Evolutionary conservation across 2,329 filamentous ascomycete species (phyloP), one percentile per base, ranked within the genome.

Genomic region (Talaromyces marneffei): DNA sequence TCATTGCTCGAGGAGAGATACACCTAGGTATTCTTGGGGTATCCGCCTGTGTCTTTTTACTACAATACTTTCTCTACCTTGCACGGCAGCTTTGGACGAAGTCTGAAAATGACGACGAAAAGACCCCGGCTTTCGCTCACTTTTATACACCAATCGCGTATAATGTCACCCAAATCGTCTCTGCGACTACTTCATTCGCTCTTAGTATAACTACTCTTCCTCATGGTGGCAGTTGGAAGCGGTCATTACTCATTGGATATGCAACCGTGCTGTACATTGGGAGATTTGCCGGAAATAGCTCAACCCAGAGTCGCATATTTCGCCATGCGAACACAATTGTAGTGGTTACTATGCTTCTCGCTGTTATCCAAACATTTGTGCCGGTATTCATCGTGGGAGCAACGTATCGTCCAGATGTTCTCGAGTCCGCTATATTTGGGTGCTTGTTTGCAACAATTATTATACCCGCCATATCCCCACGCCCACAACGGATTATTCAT

Each of bases 371-470:
- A 55, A 48, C 69, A 52, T 46, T 72, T 46, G 12, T 67, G 2
- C 70, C 71, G 1, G 57, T 71, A 42, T 50, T 58, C 2, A 70
- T 72, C 12, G 64, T 73, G 23, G 68, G 65, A 10, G 61, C 68
- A 10, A 61, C 60, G 1, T 64, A 64, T 57, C 60, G 59, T 16
- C 68, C 65, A 10, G 59, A 57, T 4, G 29, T 35, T 7, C 52
- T 69, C 6, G 67, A 68, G n/a, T 59, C 44, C 46, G 57, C 62
- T 29, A 59, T 68, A 29, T 42, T 66, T 39, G 62, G 35, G 14
- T 67, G 63, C 35, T 55, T 70, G 37, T 63, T 63, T 16, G 64
- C 57, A 31, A 64, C 63, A 31, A 46, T 67, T n/a, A n/a, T 57
- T 5, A 55, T 66, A 10, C 65, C 64, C 29, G 57, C 66, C 23